phyloP scores from a whole-genome alignment of 2,329 filamentous ascomycete species.

The Hymenoscyphus fraxineus region DNA sequence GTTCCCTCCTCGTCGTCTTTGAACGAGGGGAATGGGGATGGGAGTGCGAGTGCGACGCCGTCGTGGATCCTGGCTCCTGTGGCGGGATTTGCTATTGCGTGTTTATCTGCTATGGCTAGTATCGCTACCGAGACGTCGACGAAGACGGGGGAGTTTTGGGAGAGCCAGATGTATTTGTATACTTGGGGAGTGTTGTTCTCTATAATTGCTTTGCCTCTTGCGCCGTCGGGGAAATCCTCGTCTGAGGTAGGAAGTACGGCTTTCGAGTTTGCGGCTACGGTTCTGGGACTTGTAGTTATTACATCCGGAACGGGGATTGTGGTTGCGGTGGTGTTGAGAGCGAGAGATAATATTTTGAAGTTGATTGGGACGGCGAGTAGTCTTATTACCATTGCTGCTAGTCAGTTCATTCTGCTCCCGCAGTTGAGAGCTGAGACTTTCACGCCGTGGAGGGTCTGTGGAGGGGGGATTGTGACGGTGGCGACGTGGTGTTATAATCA shows the following conservation, averaged over 20 bases:
- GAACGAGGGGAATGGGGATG: neutral
- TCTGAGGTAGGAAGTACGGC: neutral
- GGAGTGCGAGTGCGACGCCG: neutral
- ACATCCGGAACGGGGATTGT: conserved; percentile 17
- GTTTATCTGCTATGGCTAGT: conserved; percentile 23
- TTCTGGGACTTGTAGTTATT: conserved; percentile 6
- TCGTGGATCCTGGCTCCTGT: conserved; percentile 22
- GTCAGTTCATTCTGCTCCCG: conserved; percentile 22
- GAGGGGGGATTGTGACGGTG: conserved; percentile 20
- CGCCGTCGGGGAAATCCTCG: neutral
- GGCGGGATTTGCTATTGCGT: conserved; percentile 22
- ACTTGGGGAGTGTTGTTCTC: conserved; percentile 23
- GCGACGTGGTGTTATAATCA: conserved; percentile 25
- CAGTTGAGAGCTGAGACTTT: conserved; percentile 16
- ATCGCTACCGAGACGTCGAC: conserved; percentile 24
- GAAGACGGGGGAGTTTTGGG: conserved; percentile 26
- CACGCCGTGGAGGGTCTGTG: conserved; percentile 20
- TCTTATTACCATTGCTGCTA: conserved; percentile 21
- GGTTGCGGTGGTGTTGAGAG: conserved; percentile 21
- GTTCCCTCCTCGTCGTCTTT: conserved; percentile 3
- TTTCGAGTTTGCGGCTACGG: neutral
- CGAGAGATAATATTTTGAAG: conserved; percentile 25
- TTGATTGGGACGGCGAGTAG: conserved; percentile 22
- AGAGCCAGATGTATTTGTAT: conserved; percentile 22
- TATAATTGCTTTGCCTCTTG: conserved; percentile 8